Base-by-base conservation (phyloP, 2,329 filamentous ascomycete genomes). In the Sporothrix inflata region DNA sequence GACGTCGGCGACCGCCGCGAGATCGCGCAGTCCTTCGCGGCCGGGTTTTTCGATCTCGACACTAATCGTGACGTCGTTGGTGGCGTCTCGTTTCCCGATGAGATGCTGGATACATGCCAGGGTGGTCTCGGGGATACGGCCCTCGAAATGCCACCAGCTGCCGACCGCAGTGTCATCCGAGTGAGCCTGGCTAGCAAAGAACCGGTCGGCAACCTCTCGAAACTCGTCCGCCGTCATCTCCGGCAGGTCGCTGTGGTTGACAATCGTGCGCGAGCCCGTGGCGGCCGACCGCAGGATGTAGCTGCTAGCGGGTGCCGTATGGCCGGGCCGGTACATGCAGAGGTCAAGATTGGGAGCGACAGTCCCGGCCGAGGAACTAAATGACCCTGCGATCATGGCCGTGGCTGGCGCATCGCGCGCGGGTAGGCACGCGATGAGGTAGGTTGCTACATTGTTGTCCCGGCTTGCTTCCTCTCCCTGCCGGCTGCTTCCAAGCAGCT, bases 111-210 rank as follows among this genome's bases (percentile, higher is more conserved):
- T 88, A 79, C 89, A 92, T 55, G 83, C 78, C 27, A 88, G 80
- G 34, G 86, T 89, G 65, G 88, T 87, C 60, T 88, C 85, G 51
- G 90, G 89, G 71, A 88, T 87, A 70, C 91, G 88, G 73, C 91
- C 92, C 84, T 93, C 91, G 76, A 93, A 93, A 82, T 94, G 91
- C 82, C 89, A 91, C 90, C 89, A 93, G 30, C 81, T 82, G 70
- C 1, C 8, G 27, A 34, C 16, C 3, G 9, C 8, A 5, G 81
- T 78, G 42, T 80, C 77, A 47, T 80, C 76, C 9, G 77, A 65
- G n/a, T 75, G 6, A 11, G 14, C 2, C 27, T 55, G 76, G 27
- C 16, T 73, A 4, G 77, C 76, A 63, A 89, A 27, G 21, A 79
- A 30, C 75, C 77, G 14, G 27, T 82, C 78, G 49, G 81, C 83